Percentiles rank a stretch among this genome's conserved stretches.
Evolutionary conservation across 2,329 filamentous ascomycete species (phyloP).

Genomic region (Claviceps citrina): DNA sequence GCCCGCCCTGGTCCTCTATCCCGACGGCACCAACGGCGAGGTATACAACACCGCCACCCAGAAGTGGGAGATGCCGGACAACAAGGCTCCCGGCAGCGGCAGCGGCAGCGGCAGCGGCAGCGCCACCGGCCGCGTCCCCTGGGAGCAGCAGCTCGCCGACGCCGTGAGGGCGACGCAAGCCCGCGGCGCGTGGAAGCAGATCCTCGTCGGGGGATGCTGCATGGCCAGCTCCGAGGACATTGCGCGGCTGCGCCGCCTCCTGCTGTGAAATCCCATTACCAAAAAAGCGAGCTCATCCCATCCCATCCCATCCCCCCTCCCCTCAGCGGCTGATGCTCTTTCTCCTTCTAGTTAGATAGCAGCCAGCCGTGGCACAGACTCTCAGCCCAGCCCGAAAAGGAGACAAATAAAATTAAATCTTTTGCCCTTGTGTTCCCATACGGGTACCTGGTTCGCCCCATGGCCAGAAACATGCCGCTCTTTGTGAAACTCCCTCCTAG

Average conservation of each 20-base stretch:
- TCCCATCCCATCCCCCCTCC: no score
- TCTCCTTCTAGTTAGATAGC: no score
- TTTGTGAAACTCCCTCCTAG: no score
- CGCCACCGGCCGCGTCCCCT: slow-evolving; percentile 14
- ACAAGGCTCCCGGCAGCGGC: slow-evolving; percentile 2
- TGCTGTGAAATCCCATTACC: no score
- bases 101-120: slow-evolving; percentile 5
- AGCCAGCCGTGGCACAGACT: no score
- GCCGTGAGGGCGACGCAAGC: slow-evolving; percentile 23
- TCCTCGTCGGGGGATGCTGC: slow-evolving; percentile 40
- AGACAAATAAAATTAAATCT: no score
- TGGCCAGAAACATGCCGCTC: no score
- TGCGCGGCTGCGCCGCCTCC: slow-evolving; percentile 13
- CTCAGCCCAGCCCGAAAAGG: no score
- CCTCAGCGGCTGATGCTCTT: no score
- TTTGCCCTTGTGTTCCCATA: no score
- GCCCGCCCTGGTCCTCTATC: slow-evolving; percentile 48
- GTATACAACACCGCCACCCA: slow-evolving; percentile 50
- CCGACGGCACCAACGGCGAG: slow-evolving; percentile 53
- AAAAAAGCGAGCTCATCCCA: neutral
- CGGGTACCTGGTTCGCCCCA: no score
- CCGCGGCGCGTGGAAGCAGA: slow-evolving; percentile 26
- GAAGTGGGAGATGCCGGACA: slow-evolving; percentile 36
- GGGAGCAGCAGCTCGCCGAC: slow-evolving; percentile 30
- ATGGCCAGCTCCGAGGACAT: slow-evolving; percentile 27